Evolutionary conservation across 345 rosid genomes (phyloP).

Genomic region (Gossypium raimondii): DNA sequence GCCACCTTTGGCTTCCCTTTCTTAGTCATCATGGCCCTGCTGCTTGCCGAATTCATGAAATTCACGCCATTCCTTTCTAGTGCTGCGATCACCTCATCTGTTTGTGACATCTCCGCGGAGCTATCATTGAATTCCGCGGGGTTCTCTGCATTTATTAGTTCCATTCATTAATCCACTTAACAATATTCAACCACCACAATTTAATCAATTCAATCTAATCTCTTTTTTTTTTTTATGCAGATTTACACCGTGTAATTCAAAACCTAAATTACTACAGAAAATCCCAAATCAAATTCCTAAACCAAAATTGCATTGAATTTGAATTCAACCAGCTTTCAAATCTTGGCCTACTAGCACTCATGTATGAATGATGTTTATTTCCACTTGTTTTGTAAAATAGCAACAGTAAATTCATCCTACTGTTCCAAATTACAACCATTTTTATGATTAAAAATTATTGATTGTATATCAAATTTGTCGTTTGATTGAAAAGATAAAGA

Average conservation of each 20-base stretch:
- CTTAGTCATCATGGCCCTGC: slow-evolving; percentile 65
- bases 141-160: slow-evolving; percentile 35
- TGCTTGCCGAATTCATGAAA: slow-evolving; percentile 50
- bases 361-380: no score
- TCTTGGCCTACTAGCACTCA: no score
- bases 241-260: not conserved
- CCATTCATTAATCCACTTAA: not conserved
- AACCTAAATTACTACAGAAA: no score
- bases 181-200: not conserved
- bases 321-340: no score
- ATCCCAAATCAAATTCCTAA: not conserved
- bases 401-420: not conserved
- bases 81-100: slow-evolving; percentile 65
- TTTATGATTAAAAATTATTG: no score
- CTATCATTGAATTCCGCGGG: slow-evolving; percentile 33
- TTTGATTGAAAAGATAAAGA: no score
- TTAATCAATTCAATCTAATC: not conserved
- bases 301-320: no score
- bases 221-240: not conserved
- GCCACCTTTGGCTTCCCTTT: slow-evolving; percentile 74
- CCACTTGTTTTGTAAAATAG: not conserved
- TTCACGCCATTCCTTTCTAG: slow-evolving; percentile 72
- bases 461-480: no score
- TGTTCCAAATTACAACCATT: no score
- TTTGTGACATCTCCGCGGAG: slow-evolving; percentile 37